These are phyloP conservation scores for Vicia sativa DNA, from an alignment of 306 rosid species.

Conservation along the genomic window DNA sequence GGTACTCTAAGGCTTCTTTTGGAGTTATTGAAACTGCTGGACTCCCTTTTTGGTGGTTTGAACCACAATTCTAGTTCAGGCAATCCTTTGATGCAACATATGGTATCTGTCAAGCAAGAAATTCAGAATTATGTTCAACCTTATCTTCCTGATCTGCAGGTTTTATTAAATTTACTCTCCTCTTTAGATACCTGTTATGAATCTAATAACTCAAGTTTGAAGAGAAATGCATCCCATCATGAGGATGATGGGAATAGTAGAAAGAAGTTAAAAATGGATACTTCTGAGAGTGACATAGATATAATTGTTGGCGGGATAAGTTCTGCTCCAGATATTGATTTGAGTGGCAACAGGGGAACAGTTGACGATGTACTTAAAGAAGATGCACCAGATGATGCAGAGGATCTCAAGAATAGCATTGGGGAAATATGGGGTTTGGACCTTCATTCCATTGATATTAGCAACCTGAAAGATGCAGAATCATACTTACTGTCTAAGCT, in stretches of 20 bases:
- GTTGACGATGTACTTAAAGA: constrained; percentile 36
- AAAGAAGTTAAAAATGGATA: constrained; percentile 60
- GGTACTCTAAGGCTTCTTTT: constrained; percentile 80
- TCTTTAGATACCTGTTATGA: constrained; percentile 59
- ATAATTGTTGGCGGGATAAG: constrained; percentile 72
- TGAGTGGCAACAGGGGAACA: constrained; percentile 39
- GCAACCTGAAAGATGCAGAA: constrained; percentile 49
- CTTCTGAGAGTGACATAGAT: constrained; percentile 53
- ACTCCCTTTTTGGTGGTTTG: constrained; percentile 56
- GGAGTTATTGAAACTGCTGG: constrained; percentile 72
- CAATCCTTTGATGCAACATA: constrained; percentile 33
- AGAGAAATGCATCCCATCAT: constrained; percentile 55
- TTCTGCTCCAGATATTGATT: constrained; percentile 44
- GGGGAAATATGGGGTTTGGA: constrained; percentile 78
- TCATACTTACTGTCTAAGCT: constrained; percentile 65
- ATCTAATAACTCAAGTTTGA: constrained; percentile 42
- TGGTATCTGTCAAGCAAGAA: constrained; percentile 58
- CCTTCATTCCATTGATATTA: constrained; percentile 37
- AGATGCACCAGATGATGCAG: constrained; percentile 47
- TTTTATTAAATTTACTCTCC: constrained; percentile 66
- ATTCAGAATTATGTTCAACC: constrained; percentile 70
- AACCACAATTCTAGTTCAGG: constrained; percentile 40
- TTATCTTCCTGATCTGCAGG: constrained; percentile 82
- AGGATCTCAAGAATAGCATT: constrained; percentile 49
- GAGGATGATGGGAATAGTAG: constrained; percentile 41